Base-by-base conservation (phyloP, 2,329 filamentous ascomycete species). In the Ustulina deusta region DNA sequence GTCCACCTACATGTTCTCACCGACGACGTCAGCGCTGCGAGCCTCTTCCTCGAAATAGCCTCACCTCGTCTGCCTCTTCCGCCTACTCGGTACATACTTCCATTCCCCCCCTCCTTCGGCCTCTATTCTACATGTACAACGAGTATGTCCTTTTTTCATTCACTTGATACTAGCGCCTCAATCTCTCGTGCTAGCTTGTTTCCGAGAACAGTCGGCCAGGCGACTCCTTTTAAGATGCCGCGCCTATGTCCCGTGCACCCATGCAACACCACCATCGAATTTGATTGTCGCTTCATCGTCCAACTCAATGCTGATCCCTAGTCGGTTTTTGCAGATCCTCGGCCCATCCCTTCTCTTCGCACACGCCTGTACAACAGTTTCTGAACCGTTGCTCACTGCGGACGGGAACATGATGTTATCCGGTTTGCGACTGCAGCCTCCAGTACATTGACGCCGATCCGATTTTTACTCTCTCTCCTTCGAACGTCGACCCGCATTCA, bases 321-420 rank as follows among this genome's bases (percentile, higher is more conserved):
- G 63, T 58, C 61, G 44, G 59, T 73, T 72, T 68, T 69, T 74
- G 69, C 72, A 77, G 75, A 73, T 74, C 73, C 74, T 73, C 66
- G 65, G 65, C 68, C 69, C 69, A 71, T 66, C 64, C 60, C 69
- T 44, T 61, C 63, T 68, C 65, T 55, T 60, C 65, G 65, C 72
- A 68, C 61, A 69, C 70, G 42, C 63, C 61, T 70, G 68, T 73
- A 71, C 67, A 71, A 66, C 69, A 71, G 54, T 70, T 66, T 64
- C 68, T 64, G 63, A 71, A 51, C 60, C 58, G 36, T 63, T 68
- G 62, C 66, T 68, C 63, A 52, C 55, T 66, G 62, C 60, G 51
- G 62, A 62, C 54, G 69, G 73, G 75, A 78, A 75, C 78, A 82
- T 78, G 79, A 82, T 82, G 81, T 80, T 77, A 81, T 78, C 75